Conservation (phyloP, 768 basidiomycete species). For the Trametes maxima region DNA sequence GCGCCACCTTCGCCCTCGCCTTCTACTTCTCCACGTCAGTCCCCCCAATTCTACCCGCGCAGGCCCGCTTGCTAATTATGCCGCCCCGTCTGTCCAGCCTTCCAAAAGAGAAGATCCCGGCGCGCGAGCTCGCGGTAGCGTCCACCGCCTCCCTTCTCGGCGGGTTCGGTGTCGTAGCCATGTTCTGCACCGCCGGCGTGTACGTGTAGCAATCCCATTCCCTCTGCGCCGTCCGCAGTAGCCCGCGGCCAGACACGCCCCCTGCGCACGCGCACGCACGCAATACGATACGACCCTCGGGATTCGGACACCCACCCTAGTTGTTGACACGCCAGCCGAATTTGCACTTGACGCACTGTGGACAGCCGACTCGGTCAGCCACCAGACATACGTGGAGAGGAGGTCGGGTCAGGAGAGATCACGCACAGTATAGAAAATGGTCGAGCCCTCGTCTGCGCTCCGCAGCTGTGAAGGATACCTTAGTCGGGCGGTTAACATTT, state of each 20-base stretch:
- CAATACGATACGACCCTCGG: background rate
- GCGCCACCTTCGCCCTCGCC: slow-evolving; percentile 77
- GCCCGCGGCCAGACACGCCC: background rate
- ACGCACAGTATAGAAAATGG: slow-evolving; percentile 90
- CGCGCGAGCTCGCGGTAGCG: slow-evolving; percentile 72
- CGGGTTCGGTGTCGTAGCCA: slow-evolving; percentile 86
- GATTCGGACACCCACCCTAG: slow-evolving; percentile 32
- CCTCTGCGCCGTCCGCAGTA: background rate
- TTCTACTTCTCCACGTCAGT: slow-evolving; percentile 90
- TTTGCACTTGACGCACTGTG: slow-evolving; percentile 73
- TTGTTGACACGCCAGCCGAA: slow-evolving; percentile 86
- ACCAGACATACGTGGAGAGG: background rate
- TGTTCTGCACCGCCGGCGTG: slow-evolving; percentile 86
- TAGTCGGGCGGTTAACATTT: background rate
- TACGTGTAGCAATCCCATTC: slow-evolving; percentile 57
- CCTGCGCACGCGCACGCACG: background rate
- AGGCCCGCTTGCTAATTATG: slow-evolving; percentile 14
- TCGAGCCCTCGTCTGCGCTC: slow-evolving; percentile 93
- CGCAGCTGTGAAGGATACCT: slow-evolving; percentile 54
- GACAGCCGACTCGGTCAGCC: slow-evolving; percentile 20
- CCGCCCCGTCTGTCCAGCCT: slow-evolving; percentile 52
- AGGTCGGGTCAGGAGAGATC: background rate
- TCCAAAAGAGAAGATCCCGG: slow-evolving; percentile 65
- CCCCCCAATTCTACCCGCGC: slow-evolving; percentile 3
- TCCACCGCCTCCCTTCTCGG: slow-evolving; percentile 75